These are phyloP conservation scores for Trichoderma polysporum DNA, from an alignment of 2,329 filamentous ascomycete genomes.

Conservation along the genomic window DNA sequence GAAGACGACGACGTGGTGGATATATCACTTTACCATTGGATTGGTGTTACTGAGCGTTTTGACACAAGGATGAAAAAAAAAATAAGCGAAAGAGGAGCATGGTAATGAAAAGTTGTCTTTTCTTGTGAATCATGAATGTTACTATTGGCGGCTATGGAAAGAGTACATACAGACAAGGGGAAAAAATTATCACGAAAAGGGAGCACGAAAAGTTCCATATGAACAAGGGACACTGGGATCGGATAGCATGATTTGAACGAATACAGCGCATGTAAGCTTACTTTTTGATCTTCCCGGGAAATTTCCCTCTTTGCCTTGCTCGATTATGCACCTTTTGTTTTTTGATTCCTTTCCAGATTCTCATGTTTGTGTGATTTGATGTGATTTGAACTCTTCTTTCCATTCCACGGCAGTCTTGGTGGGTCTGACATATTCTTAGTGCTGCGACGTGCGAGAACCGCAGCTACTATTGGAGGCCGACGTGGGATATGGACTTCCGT, in stretches of 20 bases:
- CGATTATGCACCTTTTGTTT: not conserved
- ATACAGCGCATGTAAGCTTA: slow-evolving; percentile 16
- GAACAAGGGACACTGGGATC: not conserved
- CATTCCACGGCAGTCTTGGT: not conserved
- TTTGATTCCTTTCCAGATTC: not conserved
- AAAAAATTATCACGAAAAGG: not conserved
- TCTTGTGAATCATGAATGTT: not conserved
- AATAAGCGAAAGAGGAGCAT: not conserved
- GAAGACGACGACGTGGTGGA: slow-evolving; percentile 17
- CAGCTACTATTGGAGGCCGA: not conserved
- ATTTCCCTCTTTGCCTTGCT: not conserved
- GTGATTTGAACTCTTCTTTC: not conserved
- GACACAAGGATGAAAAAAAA: slow-evolving; percentile 10
- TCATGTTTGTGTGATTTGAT: not conserved
- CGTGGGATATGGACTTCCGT: not conserved
- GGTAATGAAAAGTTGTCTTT: slow-evolving; percentile 20
- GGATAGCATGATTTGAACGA: slow-evolving; percentile 7
- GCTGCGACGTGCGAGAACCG: not conserved
- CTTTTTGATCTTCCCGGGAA: not conserved
- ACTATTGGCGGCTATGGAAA: not conserved
- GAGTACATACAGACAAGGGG: not conserved
- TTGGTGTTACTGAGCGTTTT: slow-evolving; percentile 10
- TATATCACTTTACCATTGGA: slow-evolving; percentile 19
- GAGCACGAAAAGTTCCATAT: not conserved
- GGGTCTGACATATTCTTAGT: not conserved